Evolutionary conservation across 2,329 filamentous ascomycete species (phyloP).

Genomic region (Penicillium sp.): DNA sequence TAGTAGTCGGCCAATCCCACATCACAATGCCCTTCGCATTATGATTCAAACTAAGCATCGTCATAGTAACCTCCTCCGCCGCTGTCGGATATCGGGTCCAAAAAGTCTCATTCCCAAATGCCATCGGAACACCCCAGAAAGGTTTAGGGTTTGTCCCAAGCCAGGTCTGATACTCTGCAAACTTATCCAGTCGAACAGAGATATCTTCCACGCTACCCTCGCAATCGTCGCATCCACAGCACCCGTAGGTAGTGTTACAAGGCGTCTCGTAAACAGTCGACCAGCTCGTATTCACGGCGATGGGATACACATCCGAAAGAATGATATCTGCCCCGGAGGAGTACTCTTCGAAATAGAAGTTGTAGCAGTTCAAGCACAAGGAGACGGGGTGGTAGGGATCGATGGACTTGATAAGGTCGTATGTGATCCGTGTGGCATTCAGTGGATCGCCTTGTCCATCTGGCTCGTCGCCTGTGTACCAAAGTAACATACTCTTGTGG

Average conservation of each 20-base stretch:
- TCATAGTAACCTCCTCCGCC: constrained; percentile 51
- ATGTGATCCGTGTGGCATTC: constrained; percentile 45
- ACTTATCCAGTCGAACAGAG: constrained; percentile 44
- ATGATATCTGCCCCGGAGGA: constrained; percentile 58
- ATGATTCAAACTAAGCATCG: constrained; percentile 50
- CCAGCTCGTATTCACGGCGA: constrained; percentile 58
- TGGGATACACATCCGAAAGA: constrained; percentile 62
- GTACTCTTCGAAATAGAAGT: constrained; percentile 62
- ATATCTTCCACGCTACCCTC: constrained; percentile 56
- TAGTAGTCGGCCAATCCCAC: constrained; percentile 50
- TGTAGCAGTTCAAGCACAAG: constrained; percentile 61
- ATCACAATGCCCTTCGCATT: constrained; percentile 52
- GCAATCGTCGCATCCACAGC: constrained; percentile 66
- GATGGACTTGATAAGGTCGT: constrained; percentile 49
- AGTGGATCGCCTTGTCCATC: constrained; percentile 60
- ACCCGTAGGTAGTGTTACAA: constrained; percentile 61
- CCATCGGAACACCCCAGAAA: constrained; percentile 54
- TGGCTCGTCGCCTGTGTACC: constrained; percentile 56
- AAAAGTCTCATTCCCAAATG: constrained; percentile 50
- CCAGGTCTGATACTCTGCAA: constrained; percentile 44
- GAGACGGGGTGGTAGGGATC: constrained; percentile 65
- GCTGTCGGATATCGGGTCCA: constrained; percentile 50
- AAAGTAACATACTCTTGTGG: constrained; percentile 41
- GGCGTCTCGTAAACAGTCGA: constrained; percentile 56
- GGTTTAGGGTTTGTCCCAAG: constrained; percentile 42